Evolutionary conservation across 2,329 filamentous ascomycete genomes (phyloP), one percentile per base, ranked within the genome.

Genomic region (Dactylellina cionopaga): DNA sequence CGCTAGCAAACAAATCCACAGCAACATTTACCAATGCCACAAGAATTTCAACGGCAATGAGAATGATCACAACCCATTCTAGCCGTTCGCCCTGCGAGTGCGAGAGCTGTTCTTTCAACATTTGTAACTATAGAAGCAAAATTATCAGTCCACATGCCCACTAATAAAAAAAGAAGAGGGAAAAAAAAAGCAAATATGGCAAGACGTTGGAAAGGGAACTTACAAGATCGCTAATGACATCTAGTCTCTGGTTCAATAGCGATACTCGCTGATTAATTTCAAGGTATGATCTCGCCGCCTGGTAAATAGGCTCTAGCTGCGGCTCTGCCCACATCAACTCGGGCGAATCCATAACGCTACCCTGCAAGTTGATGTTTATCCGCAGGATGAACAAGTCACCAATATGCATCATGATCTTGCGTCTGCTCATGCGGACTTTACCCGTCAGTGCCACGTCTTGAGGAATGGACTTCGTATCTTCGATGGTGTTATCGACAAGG

Each of bases 301-400:
- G 91, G 80, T 99, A 99, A 25, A 99, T 90, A 3, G 95, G 95
- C 78, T 99, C 95, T 5, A 99, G 85, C 80, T 97, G 93, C 6
- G 95, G 95, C 81, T 99, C 95, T 56, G 94, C 91, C 95, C 95
- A 99, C 85, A 99, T 98, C 41, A 99, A 85, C 82, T 99, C 95
- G 0, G 95, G 95, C 7, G 93, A 96, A 80, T 99, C 95, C 37
- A 99, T 89, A 4, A 99, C 93, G 27, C 92, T 96, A 31, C 95
- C 95, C 80, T 98, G 96, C 54, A 99, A 86, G 81, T 99, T 96
- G 78, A 99, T 98, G 80, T 95, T 97, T 83, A 99, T 98, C 71
- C 95, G 88, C 29, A 99, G 84, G 79, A 99, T 98, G 81, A 99
- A 99, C 59, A 99, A 87, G 82, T 99, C 93, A 80, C 95, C 95